Percentiles rank a stretch among this genome's conserved stretches.
Conservation (phyloP, 108 stramenopile genomes). For the Fistulifera solaris region DNA sequence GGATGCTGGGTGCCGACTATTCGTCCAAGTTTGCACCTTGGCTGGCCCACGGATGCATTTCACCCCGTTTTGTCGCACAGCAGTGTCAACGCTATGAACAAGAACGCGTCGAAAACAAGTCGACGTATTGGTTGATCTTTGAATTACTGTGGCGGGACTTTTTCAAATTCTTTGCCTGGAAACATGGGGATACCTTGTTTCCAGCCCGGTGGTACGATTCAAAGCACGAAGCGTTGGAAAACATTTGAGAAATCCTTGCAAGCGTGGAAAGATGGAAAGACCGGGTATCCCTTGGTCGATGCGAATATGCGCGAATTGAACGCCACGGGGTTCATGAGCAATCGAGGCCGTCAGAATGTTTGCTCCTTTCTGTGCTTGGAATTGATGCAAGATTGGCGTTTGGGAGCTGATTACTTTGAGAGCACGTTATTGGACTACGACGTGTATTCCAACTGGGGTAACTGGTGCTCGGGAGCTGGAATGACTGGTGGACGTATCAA, state of each 20-base stretch:
- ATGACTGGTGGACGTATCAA: conserved; percentile 91
- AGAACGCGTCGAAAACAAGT: conserved; percentile 80
- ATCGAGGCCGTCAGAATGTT: conserved; percentile 95
- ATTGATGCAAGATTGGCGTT: conserved; percentile 92
- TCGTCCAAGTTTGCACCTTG: conserved; percentile 93
- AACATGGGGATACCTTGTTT: conserved; percentile 83
- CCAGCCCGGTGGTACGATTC: conserved; percentile 61
- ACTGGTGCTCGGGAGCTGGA: conserved; percentile 86
- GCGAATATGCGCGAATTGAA: conserved; percentile 97
- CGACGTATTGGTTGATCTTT: conserved; percentile 96
- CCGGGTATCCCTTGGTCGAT: conserved; percentile 91
- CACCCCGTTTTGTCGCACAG: conserved; percentile 73
- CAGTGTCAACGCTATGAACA: conserved; percentile 84
- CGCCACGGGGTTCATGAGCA: conserved; percentile 95
- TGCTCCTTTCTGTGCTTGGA: conserved; percentile 89
- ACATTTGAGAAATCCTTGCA: conserved; percentile 44
- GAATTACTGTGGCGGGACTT: conserved; percentile 96
- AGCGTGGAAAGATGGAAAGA: conserved; percentile 77
- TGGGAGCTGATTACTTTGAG: conserved; percentile 94
- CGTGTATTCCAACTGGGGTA: conserved; percentile 91
- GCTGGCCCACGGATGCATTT: conserved; percentile 89
- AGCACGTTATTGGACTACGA: conserved; percentile 88
- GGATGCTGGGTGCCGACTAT: conserved; percentile 91
- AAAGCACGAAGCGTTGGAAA: conserved; percentile 53
- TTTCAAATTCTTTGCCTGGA: conserved; percentile 86